Evolutionary conservation across 2,329 filamentous ascomycete species (phyloP).

Genomic region (Trichoderma sp.): DNA sequence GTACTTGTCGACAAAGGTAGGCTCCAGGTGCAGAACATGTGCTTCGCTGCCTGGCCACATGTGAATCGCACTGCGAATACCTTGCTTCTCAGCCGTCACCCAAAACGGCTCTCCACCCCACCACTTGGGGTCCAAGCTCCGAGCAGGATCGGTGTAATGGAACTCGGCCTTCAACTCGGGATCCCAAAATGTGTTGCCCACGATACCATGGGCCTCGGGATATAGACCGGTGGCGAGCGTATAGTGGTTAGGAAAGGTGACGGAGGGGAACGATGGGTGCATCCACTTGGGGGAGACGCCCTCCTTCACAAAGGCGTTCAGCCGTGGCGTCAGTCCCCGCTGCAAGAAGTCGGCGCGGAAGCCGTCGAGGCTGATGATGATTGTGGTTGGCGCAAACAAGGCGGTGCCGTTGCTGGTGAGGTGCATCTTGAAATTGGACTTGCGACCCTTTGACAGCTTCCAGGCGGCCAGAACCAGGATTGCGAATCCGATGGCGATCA

Average conservation of each 20-base stretch:
- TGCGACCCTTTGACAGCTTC: constrained; percentile 54
- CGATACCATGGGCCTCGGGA: constrained; percentile 87
- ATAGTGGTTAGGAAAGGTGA: constrained; percentile 97
- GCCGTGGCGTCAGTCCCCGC: constrained; percentile 76
- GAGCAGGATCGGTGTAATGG: constrained; percentile 74
- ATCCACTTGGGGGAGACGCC: constrained; percentile 92
- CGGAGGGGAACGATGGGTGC: constrained; percentile 89
- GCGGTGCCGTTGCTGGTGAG: constrained; percentile 78
- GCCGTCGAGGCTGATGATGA: constrained; percentile 90
- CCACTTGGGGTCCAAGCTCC: constrained; percentile 84
- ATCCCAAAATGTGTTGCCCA: constrained; percentile 95
- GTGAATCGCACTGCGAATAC: constrained; percentile 77
- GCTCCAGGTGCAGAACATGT: constrained; percentile 70
- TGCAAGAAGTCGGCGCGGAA: constrained; percentile 93
- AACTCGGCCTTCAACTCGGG: constrained; percentile 74
- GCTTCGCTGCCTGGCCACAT: constrained; percentile 99
- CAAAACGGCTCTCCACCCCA: constrained; percentile 94
- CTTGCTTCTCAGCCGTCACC: constrained; percentile 84
- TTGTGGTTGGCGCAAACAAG: constrained; percentile 84
- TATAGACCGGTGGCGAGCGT: constrained; percentile 90
- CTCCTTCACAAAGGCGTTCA: constrained; percentile 74
- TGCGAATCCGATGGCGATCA: constrained; percentile 53
- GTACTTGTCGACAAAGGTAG: constrained; percentile 79
- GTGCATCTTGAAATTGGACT: constrained; percentile 31
- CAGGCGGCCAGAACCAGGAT: constrained; percentile 57